Conservation (phyloP, 345 rosid species). For the Citrus sp. region DNA sequence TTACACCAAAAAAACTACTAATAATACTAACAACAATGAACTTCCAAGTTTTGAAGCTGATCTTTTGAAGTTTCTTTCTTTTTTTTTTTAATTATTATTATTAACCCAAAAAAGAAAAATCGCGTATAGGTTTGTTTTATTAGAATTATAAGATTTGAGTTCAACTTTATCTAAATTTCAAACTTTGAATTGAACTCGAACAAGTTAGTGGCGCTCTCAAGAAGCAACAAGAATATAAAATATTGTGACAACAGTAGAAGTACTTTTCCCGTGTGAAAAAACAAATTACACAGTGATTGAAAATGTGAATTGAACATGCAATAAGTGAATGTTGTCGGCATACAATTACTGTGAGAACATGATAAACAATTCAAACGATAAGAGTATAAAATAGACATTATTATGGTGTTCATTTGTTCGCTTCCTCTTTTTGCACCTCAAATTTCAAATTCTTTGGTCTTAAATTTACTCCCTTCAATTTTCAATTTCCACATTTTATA, state of each 20-base stretch:
- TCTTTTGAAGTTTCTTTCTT: not conserved
- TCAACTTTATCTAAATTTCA: constrained; percentile 3
- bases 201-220: not conserved
- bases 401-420: constrained; percentile 4
- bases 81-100: too few species aligned
- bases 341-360: too few species aligned
- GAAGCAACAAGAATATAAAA: not conserved
- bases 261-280: not conserved
- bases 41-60: not conserved
- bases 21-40: not conserved
- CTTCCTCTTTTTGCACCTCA: not conserved
- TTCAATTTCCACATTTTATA: too few species aligned
- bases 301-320: not conserved
- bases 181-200: not conserved
- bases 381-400: too few species aligned
- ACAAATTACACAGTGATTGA: not conserved
- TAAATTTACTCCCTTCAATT: not conserved
- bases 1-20: not conserved
- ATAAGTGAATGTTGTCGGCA: too few species aligned
- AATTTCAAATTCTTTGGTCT: not conserved
- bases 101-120: too few species aligned
- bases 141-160: not conserved
- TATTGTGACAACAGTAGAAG: not conserved
- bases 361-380: too few species aligned
- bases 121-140: not conserved